Evolutionary conservation across 2,329 filamentous ascomycete species (phyloP), one percentile per base, ranked within the genome.

Genomic region (Cordyceps javanica): DNA sequence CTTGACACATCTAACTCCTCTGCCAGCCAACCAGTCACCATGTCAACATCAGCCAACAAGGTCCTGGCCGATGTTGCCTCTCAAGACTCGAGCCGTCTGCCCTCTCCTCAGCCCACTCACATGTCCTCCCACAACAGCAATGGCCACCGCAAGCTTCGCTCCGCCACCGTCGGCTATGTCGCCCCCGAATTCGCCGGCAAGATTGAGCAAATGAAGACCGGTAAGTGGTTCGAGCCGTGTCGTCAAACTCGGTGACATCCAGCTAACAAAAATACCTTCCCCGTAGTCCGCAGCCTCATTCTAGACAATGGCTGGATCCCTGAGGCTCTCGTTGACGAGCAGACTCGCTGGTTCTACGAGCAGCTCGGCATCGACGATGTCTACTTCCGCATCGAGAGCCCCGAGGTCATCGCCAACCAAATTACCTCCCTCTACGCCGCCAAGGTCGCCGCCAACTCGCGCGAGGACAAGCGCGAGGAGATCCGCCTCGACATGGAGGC

Each of bases 301-400:
- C 81, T 85, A 68, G 82, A 87, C 63, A 89, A 87, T 68, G 89
- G 87, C 60, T 97, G 95, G 82, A 90, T 99, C 61, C 94, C 94
- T 2, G 81, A 83, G 58, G 80, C 88, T 54, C 89, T 96, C 63
- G 82, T 97, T 62, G 89, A 95, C 62, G 82, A 86, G 26, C 92
- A 99, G 75, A 90, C 92, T 53, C 82, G 85, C 60, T 99, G 94
- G 93, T 99, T 99, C 79, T 99, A 99, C 79, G 90, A 94, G 71
- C 89, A 95, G 73, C 85, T 99, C 25, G 94, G 94, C 65, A 99
- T 99, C 67, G 94, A 99, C 69, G 94, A 97, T 79, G 93, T 96
- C 75, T 97, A 97, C 80, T 97, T 97, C 77, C 86, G 92, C 70
- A 91, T 93, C 63, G 92, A 97, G 77, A 84, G 82, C 5, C 88